phyloP scores from a whole-genome alignment of 2,329 filamentous ascomycete species.

The Cordyceps cateniannulata region DNA sequence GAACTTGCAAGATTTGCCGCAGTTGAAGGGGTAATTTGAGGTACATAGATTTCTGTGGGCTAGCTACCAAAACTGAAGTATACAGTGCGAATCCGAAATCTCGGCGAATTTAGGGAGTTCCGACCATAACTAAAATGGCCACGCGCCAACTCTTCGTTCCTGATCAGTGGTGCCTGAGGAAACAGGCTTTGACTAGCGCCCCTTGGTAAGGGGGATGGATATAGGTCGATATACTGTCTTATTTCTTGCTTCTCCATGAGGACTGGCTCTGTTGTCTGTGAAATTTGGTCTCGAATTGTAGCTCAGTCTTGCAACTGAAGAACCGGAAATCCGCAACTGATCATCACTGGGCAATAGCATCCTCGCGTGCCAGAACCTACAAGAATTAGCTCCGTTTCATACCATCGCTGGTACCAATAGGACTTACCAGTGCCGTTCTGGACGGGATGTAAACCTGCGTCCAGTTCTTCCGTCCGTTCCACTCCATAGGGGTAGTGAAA shows the following conservation, averaged over 20 bases:
- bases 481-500: constrained; percentile 84
- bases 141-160: constrained; percentile 1
- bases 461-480: constrained; percentile 88
- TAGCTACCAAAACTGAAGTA: background rate
- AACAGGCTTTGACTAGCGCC: constrained; percentile 2
- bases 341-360: constrained; percentile 19
- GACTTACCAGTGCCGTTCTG: constrained; percentile 71
- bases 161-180: constrained; percentile 11
- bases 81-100: constrained; percentile 11
- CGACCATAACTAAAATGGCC: constrained; percentile 1
- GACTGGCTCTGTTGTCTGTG: too few relatives aligned
- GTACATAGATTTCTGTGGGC: background rate
- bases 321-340: background rate
- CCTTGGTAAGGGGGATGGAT: background rate
- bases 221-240: too few relatives aligned
- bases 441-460: constrained; percentile 86
- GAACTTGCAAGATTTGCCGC: background rate
- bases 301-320: background rate
- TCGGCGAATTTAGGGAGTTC: constrained; percentile 13
- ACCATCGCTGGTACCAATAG: background rate
- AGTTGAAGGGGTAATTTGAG: background rate
- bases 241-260: too few relatives aligned
- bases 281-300: background rate
- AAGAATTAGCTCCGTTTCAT: background rate
- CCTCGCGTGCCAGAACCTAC: constrained; percentile 47